Evolutionary conservation across 2,329 filamentous ascomycete genomes (phyloP), one percentile per base, ranked within the genome.

Genomic region (Allantophomopsis lycopodina): DNA sequence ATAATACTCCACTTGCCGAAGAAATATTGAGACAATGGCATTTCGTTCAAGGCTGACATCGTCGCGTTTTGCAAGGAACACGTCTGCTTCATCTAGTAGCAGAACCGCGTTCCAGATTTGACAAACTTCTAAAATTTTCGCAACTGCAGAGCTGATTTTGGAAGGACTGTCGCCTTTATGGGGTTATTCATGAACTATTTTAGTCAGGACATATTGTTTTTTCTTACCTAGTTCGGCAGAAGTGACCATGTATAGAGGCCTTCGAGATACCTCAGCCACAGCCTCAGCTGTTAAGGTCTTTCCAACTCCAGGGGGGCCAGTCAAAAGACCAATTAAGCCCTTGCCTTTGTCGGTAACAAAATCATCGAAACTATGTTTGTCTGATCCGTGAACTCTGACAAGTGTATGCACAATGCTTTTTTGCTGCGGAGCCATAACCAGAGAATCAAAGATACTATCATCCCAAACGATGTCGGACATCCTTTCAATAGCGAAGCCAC

Each of bases 141-240:
- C 60, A 41, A 72, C 51, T 34, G 63, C 62, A 10, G 55, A 49
- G 11, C 32, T 16, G 11, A 33, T 16, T 33, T 33, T 14, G n/a
- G 32, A 14, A 14, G 32, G 32, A 16, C 5, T 14, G 11, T 16
- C n/a, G 11, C n/a, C 16, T 16, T 33, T 16, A 5, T 5, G 11
- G 81, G 79, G 45, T 72, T 71, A 48, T 72, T 71, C 15, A 88
- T 66, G 47, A 79, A 76, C 7, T 61, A 60, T 7, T 65, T 63
- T 6, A 71, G 53, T 10, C 53, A 48, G 1, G 55, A 53, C 0
- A 66, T 55, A 32, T 58, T 58, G 34, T 59, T 60, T 15, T 8
- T 21, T 5, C 20, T 21, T 21, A 21, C 68, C 68, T 11, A 73
- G 55, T 43, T 71, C 66, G 32, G 66, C 65, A 20, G 62, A 63